Base-by-base conservation (phyloP, 805 yeast species). In the Candida sakaeoensis region DNA sequence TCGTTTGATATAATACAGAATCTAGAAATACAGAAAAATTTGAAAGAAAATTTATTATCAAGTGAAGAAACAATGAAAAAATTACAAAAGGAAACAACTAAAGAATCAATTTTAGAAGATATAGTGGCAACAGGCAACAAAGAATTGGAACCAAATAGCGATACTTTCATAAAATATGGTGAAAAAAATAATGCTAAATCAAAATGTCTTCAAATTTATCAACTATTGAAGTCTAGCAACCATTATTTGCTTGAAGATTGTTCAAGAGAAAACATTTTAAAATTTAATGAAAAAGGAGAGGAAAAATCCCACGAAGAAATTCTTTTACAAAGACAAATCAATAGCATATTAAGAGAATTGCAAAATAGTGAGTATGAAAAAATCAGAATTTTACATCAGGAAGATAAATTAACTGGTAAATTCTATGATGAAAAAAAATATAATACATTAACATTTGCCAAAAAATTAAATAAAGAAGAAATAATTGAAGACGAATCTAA, bases 401-500 rank as follows among this genome's bases (percentile, higher is more conserved):
- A 51, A 33, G 40, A 34, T n/a, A 28, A 32, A 10, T 21, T 34
- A 9, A 30, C 13, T 5, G 30, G 28, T 9, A 30, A 28, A 28
- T 30, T 30, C 16, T 21, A 7, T 8, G 16, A 30, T 16, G 8
- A 16, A 12, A 29, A 10, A 10, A 12, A 25, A 8, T 17, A 14
- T 4, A 38, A 23, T 12, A 19, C 29, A n/a, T 40, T 35, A 30
- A 30, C n/a, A 19, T 65, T 53, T 40, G 60, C 57, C 19, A 40
- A 49, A 26, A 53, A 53, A 15, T 58, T 68, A 44, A 58, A 77
- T 40, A 59, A 65, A 32, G 75, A 74, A 7, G 72, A 68, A 16
- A 56, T 77, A 6, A 37, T 57, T 22, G 84, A 78, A 53, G 70
- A 77, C 45, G 84, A 78, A 50, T 43, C 68, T 13, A 53, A 57